phyloP scores from a whole-genome alignment of 306 rosid species.

The Dryas alaskensis region DNA sequence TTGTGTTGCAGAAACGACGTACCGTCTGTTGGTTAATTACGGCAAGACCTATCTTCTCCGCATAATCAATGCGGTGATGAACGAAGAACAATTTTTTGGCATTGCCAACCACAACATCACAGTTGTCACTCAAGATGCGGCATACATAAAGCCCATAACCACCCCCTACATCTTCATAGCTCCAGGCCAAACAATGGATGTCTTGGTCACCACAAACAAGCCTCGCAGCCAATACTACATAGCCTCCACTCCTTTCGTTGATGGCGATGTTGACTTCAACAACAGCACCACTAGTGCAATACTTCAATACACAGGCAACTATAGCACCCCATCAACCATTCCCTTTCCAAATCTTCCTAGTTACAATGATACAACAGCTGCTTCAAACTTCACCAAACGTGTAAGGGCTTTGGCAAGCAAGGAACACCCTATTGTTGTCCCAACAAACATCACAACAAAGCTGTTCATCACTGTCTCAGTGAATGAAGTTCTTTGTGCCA shows the following conservation, averaged over 20 bases:
- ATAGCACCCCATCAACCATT: slow-evolving; percentile 7
- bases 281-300: slow-evolving; percentile 29
- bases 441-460: slow-evolving; percentile 12
- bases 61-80: slow-evolving; percentile 33
- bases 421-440: slow-evolving; percentile 32
- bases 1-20: slow-evolving; percentile 32
- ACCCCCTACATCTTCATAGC: slow-evolving; percentile 35
- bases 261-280: background rate
- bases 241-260: slow-evolving; percentile 28
- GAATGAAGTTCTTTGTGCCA: slow-evolving; percentile 27
- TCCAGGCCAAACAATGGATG: slow-evolving; percentile 55
- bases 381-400: slow-evolving; percentile 15
- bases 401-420: slow-evolving; percentile 33
- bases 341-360: slow-evolving; percentile 29
- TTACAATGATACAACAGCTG: slow-evolving; percentile 10
- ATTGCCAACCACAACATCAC: slow-evolving; percentile 41
- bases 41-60: slow-evolving; percentile 42
- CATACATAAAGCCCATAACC: slow-evolving; percentile 37
- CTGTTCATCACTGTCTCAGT: slow-evolving; percentile 30
- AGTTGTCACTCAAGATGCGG: slow-evolving; percentile 33
- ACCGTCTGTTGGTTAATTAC: slow-evolving; percentile 7
- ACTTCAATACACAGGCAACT: slow-evolving; percentile 26
- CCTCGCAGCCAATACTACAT: slow-evolving; percentile 28
- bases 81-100: slow-evolving; percentile 38
- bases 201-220: slow-evolving; percentile 37